phyloP scores from a whole-genome alignment of 805 yeast species.

The Metschnikowia shivogae region DNA sequence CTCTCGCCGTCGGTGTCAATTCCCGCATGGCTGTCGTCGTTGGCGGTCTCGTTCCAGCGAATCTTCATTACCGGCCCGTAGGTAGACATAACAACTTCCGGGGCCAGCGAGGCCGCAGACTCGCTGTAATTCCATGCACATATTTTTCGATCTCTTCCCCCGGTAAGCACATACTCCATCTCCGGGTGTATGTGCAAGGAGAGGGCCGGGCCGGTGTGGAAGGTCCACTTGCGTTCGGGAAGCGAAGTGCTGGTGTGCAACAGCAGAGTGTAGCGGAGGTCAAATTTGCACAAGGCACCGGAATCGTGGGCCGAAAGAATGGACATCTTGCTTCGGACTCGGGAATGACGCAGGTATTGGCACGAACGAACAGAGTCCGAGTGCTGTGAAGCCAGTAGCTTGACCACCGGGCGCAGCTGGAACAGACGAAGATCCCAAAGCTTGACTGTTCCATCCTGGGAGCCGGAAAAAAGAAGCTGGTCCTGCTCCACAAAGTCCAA shows the following conservation, averaged over 20 bases:
- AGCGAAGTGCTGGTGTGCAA: constrained; percentile 21
- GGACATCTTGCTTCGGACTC: constrained; percentile 34
- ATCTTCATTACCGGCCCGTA: constrained; percentile 78
- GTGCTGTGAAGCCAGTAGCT: constrained; percentile 48
- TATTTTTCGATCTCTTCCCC: constrained; percentile 85
- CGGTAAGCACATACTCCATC: constrained; percentile 75
- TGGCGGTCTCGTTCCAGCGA: constrained; percentile 49
- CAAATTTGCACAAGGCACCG: constrained; percentile 85
- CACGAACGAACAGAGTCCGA: constrained; percentile 67
- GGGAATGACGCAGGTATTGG: constrained; percentile 49
- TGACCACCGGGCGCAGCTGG: constrained; percentile 43
- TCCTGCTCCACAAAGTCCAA: constrained; percentile 31
- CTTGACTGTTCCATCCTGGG: constrained; percentile 76
- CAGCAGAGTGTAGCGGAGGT: constrained; percentile 46
- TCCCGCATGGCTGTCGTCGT: constrained; percentile 26
- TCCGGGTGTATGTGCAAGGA: constrained; percentile 87
- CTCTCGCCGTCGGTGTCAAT: constrained; percentile 18
- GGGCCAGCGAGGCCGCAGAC: constrained; percentile 29
- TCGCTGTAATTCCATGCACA: constrained; percentile 64
- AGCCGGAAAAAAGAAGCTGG: constrained; percentile 46
- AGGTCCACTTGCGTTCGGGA: constrained; percentile 75
- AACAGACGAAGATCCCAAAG: constrained; percentile 66
- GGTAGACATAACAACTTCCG: constrained; percentile 69
- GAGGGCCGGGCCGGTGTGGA: constrained; percentile 89
- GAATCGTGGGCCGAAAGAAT: constrained; percentile 83